Percentiles rank a stretch among this genome's conserved stretches.
phyloP scores from a whole-genome alignment of 2,329 filamentous ascomycete species.

The Tetracladium maxilliforme region DNA sequence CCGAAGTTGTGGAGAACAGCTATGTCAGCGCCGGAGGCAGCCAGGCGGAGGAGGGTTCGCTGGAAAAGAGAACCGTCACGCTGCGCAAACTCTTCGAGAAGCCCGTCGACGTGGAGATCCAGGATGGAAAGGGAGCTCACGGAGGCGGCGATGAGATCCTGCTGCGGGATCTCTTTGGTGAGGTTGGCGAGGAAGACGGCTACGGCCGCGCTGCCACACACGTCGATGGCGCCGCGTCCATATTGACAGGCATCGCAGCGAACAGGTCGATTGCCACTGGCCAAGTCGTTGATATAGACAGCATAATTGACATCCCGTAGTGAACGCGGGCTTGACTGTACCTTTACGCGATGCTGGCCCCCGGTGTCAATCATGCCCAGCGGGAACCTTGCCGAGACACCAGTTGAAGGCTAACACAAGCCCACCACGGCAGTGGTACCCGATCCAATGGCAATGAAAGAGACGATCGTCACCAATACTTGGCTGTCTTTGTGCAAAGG shows the following conservation, averaged over 20 bases:
- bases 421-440: no score
- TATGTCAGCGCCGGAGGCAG: slow-evolving; percentile 47
- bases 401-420: no score
- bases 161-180: slow-evolving; percentile 41
- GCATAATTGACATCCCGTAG: slow-evolving; percentile 8
- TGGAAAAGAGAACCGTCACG: slow-evolving; percentile 31
- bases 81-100: slow-evolving; percentile 40
- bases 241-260: slow-evolving; percentile 43
- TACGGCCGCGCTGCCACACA: slow-evolving; percentile 40
- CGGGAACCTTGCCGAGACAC: no score
- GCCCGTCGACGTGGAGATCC: slow-evolving; percentile 36
- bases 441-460: no score
- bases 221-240: slow-evolving; percentile 41
- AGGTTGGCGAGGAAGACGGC: slow-evolving; percentile 32
- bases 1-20: slow-evolving; percentile 46
- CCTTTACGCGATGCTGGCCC: no score
- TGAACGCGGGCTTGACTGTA: no score
- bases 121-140: slow-evolving; percentile 36
- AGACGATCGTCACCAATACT: no score
- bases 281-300: slow-evolving; percentile 38
- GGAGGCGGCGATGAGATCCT: slow-evolving; percentile 44
- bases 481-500: no score
- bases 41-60: slow-evolving; percentile 34
- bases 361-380: no score
- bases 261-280: slow-evolving; percentile 42